Evolutionary conservation across 2,329 filamentous ascomycete genomes (phyloP).

Genomic region (Nigrospora osmanthi): DNA sequence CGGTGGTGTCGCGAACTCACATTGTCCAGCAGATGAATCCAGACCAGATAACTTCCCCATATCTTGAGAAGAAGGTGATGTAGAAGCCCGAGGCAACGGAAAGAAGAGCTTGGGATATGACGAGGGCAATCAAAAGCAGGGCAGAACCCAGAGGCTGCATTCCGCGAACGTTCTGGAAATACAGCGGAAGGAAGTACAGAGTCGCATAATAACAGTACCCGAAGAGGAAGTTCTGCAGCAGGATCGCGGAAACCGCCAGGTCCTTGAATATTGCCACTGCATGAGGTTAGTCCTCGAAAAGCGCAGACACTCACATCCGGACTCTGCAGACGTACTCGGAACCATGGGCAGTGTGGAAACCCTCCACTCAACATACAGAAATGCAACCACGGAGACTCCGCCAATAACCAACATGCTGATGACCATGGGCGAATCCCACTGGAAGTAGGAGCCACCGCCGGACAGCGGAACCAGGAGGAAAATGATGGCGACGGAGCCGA

Average conservation of each 20-base stretch:
- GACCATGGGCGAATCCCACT: constrained; percentile 9
- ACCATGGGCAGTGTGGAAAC: constrained; percentile 12
- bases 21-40: neutral
- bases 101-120: constrained; percentile 12
- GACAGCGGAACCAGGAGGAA: constrained; percentile 12
- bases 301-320: no score
- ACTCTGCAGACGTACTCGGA: neutral
- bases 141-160: constrained; percentile 12
- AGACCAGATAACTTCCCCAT: constrained; percentile 1
- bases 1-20: constrained; percentile 9
- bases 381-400: constrained; percentile 5
- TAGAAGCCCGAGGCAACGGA: constrained; percentile 10
- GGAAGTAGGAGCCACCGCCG: constrained; percentile 8
- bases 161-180: constrained; percentile 14
- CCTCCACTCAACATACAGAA: constrained; percentile 8
- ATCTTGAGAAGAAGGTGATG: constrained; percentile 13
- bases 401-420: constrained; percentile 9
- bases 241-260: constrained; percentile 5
- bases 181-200: constrained; percentile 20
- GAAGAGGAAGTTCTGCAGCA: constrained; percentile 28
- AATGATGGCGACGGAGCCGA: neutral
- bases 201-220: constrained; percentile 41
- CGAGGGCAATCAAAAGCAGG: constrained; percentile 14
- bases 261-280: constrained; percentile 6
- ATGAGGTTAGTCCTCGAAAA: no score